phyloP scores from a whole-genome alignment of 306 rosid species.

The Leucaena leucocephala region DNA sequence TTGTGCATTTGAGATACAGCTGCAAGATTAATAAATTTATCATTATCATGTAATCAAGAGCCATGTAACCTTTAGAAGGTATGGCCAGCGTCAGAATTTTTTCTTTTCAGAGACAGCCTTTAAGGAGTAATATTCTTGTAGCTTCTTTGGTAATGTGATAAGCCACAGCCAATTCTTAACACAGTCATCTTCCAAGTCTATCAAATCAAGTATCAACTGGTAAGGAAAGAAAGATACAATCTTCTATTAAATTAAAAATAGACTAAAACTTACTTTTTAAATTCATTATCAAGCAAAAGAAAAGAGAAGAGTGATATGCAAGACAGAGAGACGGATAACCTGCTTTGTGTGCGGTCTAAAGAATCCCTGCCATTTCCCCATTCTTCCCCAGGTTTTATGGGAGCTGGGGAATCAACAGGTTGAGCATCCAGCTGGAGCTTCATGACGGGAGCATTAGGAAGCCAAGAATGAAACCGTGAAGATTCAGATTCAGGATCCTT shows the following conservation, averaged over 20 bases:
- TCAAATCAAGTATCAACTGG: background rate
- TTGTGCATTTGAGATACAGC: conserved; percentile 41
- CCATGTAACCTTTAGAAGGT: conserved; percentile 1
- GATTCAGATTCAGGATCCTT: conserved; percentile 38
- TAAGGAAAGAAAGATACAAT: background rate
- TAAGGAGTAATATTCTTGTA: background rate
- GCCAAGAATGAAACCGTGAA: conserved; percentile 63
- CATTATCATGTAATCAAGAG: conserved; percentile 22
- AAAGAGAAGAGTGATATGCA: background rate
- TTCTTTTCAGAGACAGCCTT: background rate
- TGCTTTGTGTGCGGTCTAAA: conserved; percentile 67
- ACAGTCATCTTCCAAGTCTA: background rate
- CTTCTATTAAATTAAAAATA: background rate
- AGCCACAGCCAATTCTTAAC: conserved; percentile 9
- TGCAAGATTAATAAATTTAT: conserved; percentile 33
- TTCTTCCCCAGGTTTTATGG: conserved; percentile 50
- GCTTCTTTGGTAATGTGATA: background rate
- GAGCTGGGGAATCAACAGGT: conserved; percentile 51
- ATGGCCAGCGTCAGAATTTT: background rate
- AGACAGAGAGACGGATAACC: conserved; percentile 48
- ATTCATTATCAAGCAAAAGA: background rate
- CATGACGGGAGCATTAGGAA: conserved; percentile 60
- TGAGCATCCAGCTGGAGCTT: conserved; percentile 54
- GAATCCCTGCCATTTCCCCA: conserved; percentile 43
- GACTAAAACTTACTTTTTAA: background rate